Conservation (phyloP, 176 grass and related monocot genomes). For the Phyllostachys edulis region DNA sequence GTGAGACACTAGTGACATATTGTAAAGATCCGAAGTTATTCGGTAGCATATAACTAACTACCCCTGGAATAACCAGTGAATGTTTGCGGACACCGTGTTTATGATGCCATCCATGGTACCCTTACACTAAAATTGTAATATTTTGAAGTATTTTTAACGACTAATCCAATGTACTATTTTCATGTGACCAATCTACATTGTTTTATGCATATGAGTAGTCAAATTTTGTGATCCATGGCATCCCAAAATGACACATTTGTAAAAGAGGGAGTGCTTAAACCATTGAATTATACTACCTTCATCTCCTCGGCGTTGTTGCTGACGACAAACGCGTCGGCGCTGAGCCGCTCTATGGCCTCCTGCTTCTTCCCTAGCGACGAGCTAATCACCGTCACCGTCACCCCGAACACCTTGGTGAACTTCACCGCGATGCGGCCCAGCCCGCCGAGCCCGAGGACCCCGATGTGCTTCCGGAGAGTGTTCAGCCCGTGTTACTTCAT, state of each 20-base stretch:
- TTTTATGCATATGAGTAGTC: background rate
- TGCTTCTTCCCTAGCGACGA: slow-evolving; percentile 66
- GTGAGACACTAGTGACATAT: too few species aligned
- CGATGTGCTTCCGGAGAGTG: slow-evolving; percentile 45
- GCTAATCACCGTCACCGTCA: slow-evolving; percentile 60
- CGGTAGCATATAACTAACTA: too few species aligned
- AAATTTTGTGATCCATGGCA: too few species aligned
- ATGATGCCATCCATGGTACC: slow-evolving; percentile 61
- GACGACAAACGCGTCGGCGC: slow-evolving; percentile 55
- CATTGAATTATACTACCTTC: slow-evolving; percentile 31
- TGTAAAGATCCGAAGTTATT: too few species aligned
- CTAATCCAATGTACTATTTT: background rate
- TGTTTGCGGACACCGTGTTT: slow-evolving; percentile 56
- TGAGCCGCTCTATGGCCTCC: slow-evolving; percentile 57
- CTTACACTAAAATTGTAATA: too few species aligned
- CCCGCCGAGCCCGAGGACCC: slow-evolving; percentile 69
- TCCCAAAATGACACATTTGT: too few species aligned
- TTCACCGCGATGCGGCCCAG: slow-evolving; percentile 68
- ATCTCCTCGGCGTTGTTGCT: slow-evolving; percentile 57
- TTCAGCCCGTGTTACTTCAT: slow-evolving; percentile 68
- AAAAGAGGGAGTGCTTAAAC: too few species aligned
- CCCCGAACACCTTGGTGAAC: slow-evolving; percentile 69
- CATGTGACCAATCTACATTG: background rate
- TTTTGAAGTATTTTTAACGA: too few species aligned
- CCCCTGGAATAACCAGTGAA: background rate